A percentile compares a stretch with the other conserved stretches of the same genome.
These are phyloP conservation scores for Yamadazyma buinensis DNA, from an alignment of 1,139 yeast species.

Conservation along the genomic window DNA sequence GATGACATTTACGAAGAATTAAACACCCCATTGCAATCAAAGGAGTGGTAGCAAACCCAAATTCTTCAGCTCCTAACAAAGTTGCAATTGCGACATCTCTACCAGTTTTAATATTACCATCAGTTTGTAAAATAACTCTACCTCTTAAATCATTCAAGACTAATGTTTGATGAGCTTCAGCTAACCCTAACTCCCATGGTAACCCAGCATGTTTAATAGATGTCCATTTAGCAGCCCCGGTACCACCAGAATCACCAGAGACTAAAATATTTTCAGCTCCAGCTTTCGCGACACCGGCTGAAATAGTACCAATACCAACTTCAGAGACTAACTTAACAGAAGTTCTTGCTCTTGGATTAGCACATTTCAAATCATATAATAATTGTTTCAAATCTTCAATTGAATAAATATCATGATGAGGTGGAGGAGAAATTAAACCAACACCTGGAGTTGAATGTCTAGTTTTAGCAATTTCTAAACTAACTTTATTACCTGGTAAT, in stretches of 20 bases:
- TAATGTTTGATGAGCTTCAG: conserved; percentile 96
- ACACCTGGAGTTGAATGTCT: conserved; percentile 97
- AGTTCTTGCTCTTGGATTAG: conserved; percentile 95
- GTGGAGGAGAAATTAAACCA: conserved; percentile 96
- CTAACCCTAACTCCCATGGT: conserved; percentile 98
- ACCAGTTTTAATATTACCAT: conserved; percentile 96
- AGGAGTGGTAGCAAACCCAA: conserved; percentile 98
- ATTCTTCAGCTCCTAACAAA: conserved; percentile 95
- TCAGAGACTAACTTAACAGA: conserved; percentile 95
- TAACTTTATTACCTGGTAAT: conserved; percentile 91
- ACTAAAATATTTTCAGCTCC: conserved; percentile 95
- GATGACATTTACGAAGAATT: conserved; percentile 91
- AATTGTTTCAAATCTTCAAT: conserved; percentile 97
- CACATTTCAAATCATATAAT: conserved; percentile 92
- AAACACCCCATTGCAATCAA: conserved; percentile 97
- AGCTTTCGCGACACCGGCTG: conserved; percentile 98
- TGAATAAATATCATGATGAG: conserved; percentile 97
- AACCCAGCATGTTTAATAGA: conserved; percentile 96
- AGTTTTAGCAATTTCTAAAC: conserved; percentile 84
- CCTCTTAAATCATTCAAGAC: conserved; percentile 95
- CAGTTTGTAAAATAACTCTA: conserved; percentile 91
- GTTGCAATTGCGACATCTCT: conserved; percentile 95
- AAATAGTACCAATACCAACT: conserved; percentile 98
- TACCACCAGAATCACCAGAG: conserved; percentile 99
- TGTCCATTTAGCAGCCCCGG: conserved; percentile 98